phyloP scores from a whole-genome alignment of 768 basidiomycete species.

The Boletellus ananiceps region DNA sequence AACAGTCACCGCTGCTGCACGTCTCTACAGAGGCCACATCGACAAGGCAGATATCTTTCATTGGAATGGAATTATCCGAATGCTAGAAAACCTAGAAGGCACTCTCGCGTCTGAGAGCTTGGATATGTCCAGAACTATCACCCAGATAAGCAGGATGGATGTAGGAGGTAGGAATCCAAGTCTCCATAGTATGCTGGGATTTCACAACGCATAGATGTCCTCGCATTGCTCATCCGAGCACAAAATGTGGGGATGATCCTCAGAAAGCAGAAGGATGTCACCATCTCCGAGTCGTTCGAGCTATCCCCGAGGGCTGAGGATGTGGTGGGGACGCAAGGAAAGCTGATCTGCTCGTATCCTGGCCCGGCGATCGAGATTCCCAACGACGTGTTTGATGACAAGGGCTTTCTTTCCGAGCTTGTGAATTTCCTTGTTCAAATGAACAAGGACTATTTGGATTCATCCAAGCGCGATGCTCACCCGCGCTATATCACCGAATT shows the following conservation, averaged over 20 bases:
- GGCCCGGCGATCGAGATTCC: conserved; percentile 38
- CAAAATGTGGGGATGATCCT: conserved; percentile 48
- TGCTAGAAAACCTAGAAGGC: background rate
- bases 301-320: conserved; percentile 30
- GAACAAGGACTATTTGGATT: conserved; percentile 24
- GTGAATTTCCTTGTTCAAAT: conserved; percentile 34
- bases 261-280: conserved; percentile 22
- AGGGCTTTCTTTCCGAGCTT: conserved; percentile 32
- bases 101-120: background rate
- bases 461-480: conserved; percentile 15
- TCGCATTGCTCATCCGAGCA: conserved; percentile 35
- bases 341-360: conserved; percentile 40
- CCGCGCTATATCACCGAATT: conserved; percentile 46
- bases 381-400: conserved; percentile 23
- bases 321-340: conserved; percentile 35
- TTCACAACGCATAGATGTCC: conserved; percentile 28
- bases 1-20: background rate
- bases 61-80: background rate
- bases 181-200: background rate
- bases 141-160: conserved; percentile 6
- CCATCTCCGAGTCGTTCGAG: conserved; percentile 43
- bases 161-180: conserved; percentile 18
- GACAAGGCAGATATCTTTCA: background rate
- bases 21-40: background rate
- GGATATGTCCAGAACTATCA: background rate